Evolutionary conservation across 495 filamentous ascomycete genomes (phyloP), one percentile per base, ranked within the genome.

Genomic region (Thozetella sp.): DNA sequence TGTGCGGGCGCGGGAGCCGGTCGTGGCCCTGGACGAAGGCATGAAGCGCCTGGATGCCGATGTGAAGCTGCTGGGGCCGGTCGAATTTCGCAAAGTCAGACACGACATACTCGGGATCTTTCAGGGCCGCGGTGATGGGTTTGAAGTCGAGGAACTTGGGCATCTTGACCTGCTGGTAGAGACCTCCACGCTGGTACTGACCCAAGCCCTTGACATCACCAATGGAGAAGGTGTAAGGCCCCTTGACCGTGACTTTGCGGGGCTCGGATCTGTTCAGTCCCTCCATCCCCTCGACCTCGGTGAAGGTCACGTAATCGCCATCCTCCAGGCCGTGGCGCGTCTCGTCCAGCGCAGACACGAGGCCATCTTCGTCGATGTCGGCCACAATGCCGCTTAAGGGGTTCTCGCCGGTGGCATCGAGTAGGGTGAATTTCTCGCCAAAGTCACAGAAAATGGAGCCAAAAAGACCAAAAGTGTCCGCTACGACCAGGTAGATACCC

Each of bases 71-170:
- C 60, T 87, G 85, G 0, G 96, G 93, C 40, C 96, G 87, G 68
- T 98, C 95, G 56, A 97, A 96, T 70, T 99, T 99, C 74, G 96
- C 96, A 65, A 91, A 97, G 71, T 99, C 96, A 19, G 96, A 97
- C 23, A 96, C 83, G 59, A 99, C 75, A 58, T 94, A 83, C 57
- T 97, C 94, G 10, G 96, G 96, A 55, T 92, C 90, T 70, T 90
- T 90, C 30, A 97, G 72, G 61, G 96, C 86, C 45, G 83, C 78
- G 20, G 82, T 83, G 30, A 97, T 80, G 15, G 88, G 76, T 73
- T 95, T 90, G 77, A 98, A 99, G 65, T 96, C 87, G 64, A 99
- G 76, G 51, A 91, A 85, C 77, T 96, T 97, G 27, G 93, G 93
- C 93, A 96, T 96, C 81, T 98, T 99, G 66, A 97, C 93, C 71